phyloP scores from a whole-genome alignment of 2,329 filamentous ascomycete genomes.

The Colletotrichum horii region DNA sequence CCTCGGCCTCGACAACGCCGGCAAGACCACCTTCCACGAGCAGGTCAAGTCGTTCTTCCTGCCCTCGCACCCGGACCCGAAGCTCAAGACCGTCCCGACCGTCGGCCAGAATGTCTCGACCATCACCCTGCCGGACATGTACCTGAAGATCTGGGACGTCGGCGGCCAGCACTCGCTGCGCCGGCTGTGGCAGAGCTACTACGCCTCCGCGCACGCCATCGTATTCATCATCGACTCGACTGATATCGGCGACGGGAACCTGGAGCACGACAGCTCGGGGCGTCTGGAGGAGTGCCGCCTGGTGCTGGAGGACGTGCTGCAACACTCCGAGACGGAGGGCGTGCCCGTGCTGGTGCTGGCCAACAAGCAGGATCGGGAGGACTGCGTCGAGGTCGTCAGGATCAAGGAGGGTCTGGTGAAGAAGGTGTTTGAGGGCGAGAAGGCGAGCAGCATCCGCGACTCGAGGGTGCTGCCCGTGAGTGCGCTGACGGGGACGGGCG shows the following conservation, averaged over 20 bases:
- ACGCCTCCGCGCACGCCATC: conserved; percentile 91
- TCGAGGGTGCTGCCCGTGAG: conserved; percentile 90
- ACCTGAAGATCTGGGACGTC: conserved; percentile 98
- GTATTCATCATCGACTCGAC: conserved; percentile 97
- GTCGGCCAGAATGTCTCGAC: conserved; percentile 97
- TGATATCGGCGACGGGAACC: conserved; percentile 84
- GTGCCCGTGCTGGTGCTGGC: conserved; percentile 91
- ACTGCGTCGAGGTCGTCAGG: conserved; percentile 94
- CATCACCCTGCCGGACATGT: conserved; percentile 90
- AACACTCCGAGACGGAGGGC: conserved; percentile 85
- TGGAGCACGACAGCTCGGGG: conserved; percentile 54
- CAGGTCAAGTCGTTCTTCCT: conserved; percentile 92
- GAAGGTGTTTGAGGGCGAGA: conserved; percentile 94
- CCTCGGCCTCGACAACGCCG: conserved; percentile 96
- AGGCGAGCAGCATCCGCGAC: conserved; percentile 84
- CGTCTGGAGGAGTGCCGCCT: conserved; percentile 86
- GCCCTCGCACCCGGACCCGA: conserved; percentile 65
- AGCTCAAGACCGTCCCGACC: conserved; percentile 88
- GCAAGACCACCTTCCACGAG: conserved; percentile 97
- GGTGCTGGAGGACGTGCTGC: conserved; percentile 88
- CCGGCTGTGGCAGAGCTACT: conserved; percentile 95
- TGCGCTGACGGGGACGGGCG: conserved; percentile 86
- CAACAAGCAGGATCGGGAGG: conserved; percentile 97
- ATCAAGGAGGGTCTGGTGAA: conserved; percentile 97
- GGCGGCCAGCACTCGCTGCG: conserved; percentile 90